These are phyloP conservation scores for Colletotrichum sp. DNA, from an alignment of 2,329 filamentous ascomycete species.

Conservation along the genomic window DNA sequence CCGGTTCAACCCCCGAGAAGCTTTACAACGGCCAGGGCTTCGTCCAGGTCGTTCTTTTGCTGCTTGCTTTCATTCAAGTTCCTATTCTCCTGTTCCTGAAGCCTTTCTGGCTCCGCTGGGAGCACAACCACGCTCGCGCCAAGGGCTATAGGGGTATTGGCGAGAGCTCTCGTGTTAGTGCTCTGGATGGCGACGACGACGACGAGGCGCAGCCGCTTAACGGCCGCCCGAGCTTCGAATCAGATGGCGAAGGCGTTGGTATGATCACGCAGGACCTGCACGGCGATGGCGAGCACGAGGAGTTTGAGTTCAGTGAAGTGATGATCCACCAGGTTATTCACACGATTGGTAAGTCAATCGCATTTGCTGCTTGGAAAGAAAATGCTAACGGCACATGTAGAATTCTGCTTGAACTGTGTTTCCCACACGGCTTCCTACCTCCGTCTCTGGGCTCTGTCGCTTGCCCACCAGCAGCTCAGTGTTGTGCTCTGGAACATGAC, in stretches of 20 bases:
- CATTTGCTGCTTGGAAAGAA: background rate
- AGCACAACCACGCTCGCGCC: constrained; percentile 88
- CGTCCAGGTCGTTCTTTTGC: constrained; percentile 79
- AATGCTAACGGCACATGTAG: constrained; percentile 49
- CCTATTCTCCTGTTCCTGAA: constrained; percentile 93
- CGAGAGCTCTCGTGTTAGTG: constrained; percentile 86
- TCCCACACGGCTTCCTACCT: constrained; percentile 99
- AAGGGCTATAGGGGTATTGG: constrained; percentile 93
- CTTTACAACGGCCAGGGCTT: constrained; percentile 79
- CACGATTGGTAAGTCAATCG: constrained; percentile 80
- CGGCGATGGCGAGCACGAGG: constrained; percentile 82
- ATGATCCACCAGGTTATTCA: constrained; percentile 99
- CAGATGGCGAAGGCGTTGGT: constrained; percentile 81
- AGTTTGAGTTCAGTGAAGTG: constrained; percentile 95
- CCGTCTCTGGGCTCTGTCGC: constrained; percentile 95
- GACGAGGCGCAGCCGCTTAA: constrained; percentile 70
- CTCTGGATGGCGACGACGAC: constrained; percentile 87
- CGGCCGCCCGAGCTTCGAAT: constrained; percentile 52
- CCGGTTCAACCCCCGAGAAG: constrained; percentile 66
- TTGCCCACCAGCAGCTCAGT: constrained; percentile 97
- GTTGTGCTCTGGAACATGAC: constrained; percentile 98
- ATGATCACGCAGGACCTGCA: constrained; percentile 87
- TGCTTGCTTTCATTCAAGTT: constrained; percentile 85
- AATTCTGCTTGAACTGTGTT: constrained; percentile 99
- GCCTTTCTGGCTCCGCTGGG: constrained; percentile 91